Evolutionary conservation across 768 basidiomycete genomes (phyloP), one percentile per base, ranked within the genome.

Genomic region (Hericium erinaceus): DNA sequence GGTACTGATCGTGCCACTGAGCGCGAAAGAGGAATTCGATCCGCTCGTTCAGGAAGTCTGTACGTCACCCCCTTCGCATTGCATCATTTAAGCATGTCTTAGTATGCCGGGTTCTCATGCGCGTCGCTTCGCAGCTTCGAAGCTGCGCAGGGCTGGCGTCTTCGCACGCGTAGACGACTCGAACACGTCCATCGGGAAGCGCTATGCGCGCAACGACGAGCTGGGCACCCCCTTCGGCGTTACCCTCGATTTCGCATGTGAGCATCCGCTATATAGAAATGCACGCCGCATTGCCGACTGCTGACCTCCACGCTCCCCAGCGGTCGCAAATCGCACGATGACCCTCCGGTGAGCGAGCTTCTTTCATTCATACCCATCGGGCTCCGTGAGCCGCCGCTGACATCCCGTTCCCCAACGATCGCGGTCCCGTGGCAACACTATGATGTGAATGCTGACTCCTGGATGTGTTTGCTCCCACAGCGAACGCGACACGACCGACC

Each of bases 131-230:
- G 60, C 73, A 97, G 95, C 95, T 51, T 77, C 81, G 38, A 91
- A 94, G 69, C 76, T 98, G 67, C 87, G 97, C 63, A 80, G 80
- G 67, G 87, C 87, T 8, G 95, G 97, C 60, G 81, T 98, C 55
- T 92, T 93, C 68, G 87, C 91, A 51, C 82, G 94, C 54, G 95
- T 98, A 2, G 97, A 98, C 69, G 95, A 98, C 69, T 98, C 95
- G 22, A 90, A 87, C 64, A 85, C 89, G 38, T 87, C 92, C 8
- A 98, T 98, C 67, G 97, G 97, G 44, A 95, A 91, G 74, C 92
- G 95, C 13, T 98, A 98, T 73, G 85, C 97, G 12, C 83, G 97
- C 58, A 99, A 98, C 73, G 97, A 99, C 73, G 97, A 98, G 74
- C 81, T 99, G 48, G 97, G 97, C 61, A 98, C 97, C 33, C 97